Evolutionary conservation across 441 rosid species (phyloP).

Genomic region (Populus trichocarpa): DNA sequence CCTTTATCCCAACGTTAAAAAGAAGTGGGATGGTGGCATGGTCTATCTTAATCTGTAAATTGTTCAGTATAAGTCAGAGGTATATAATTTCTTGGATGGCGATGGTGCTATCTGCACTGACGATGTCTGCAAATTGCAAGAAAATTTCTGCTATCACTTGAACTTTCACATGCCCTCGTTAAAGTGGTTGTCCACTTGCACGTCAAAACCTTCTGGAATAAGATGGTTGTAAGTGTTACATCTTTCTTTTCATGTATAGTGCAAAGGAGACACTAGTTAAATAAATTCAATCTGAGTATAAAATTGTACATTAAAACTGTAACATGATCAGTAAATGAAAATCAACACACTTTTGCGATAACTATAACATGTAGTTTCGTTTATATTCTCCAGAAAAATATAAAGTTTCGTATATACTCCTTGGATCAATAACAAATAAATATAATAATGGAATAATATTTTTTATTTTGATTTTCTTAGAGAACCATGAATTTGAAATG

Average conservation of each 20-base stretch:
- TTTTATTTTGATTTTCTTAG: too few relatives aligned
- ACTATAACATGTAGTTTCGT: too few relatives aligned
- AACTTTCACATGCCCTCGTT: background rate
- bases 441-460: too few relatives aligned
- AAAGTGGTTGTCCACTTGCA: background rate
- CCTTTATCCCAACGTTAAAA: background rate
- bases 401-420: too few relatives aligned
- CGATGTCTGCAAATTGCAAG: background rate
- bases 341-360: too few relatives aligned
- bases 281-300: background rate
- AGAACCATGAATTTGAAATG: background rate
- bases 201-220: background rate
- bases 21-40: background rate
- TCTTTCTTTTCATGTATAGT: background rate
- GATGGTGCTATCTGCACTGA: background rate
- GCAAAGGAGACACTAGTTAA: background rate
- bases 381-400: too few relatives aligned
- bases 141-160: background rate
- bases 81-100: background rate
- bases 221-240: background rate
- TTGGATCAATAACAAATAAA: too few relatives aligned
- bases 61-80: too few relatives aligned
- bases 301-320: background rate
- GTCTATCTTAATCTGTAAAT: background rate
- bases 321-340: too few relatives aligned